Base-by-base conservation (phyloP, 495 filamentous ascomycete species). In the Aspergillus hancockii region DNA sequence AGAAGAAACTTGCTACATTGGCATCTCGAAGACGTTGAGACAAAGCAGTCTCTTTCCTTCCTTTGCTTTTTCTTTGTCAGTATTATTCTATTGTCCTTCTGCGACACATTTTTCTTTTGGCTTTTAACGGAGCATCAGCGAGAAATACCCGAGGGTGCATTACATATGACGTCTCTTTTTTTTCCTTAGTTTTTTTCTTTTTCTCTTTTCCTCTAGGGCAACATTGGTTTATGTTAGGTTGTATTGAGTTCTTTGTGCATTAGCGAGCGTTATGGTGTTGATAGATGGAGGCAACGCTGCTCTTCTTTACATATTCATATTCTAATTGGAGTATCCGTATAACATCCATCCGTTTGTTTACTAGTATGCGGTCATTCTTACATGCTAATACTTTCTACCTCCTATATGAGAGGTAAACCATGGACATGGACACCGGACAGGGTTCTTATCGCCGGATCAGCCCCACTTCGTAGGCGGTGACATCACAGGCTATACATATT, bases 1-100 rank as follows among this genome's bases (percentile, higher is more conserved):
- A 77, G 75, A 73, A 74, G 62, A 83, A 74, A 55, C 60, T 85
- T 58, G 68, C 71, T 46, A 68, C 67, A 30, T 70, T 85, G 64
- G 81, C 82, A 38, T 68, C 71, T 10, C 75, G 72, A 59, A 67
- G 59, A 54, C 68, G 66, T 16, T 74, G 53, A 68, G 46, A 52
- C 22, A 30, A 52, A 6, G 13, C 34, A 13, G 25, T 40, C 40
- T 59, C 23, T 61, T 57, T 58, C 49, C 45, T 55, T 70, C 60
- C 65, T 49, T 53, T 57, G 30, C 49, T 23, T 54, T 58, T 41
- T 49, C 54, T 49, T 57, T 49, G 43, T 57, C 9, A 19, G 53
- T 57, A 53, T 7, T 38, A n/a, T 52, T 40, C 14, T 34, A 1
- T 54, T 57, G 13, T 19, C 22, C 19, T 55, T 45, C 43, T 32